Evolutionary conservation across 768 basidiomycete genomes (phyloP).

Genomic region (Paxillus rubicundulus): DNA sequence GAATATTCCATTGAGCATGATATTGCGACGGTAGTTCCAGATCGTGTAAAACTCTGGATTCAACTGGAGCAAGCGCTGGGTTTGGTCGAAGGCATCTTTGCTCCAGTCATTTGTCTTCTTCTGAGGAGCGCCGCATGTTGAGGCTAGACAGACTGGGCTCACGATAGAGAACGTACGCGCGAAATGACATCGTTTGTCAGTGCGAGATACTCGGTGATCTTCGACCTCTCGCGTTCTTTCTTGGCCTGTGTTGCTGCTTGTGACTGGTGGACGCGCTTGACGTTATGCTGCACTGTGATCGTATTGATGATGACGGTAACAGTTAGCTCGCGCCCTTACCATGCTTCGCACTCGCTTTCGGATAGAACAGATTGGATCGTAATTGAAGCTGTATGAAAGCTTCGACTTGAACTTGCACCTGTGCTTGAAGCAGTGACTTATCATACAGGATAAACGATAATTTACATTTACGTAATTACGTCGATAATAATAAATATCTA

Average conservation of each 20-base stretch:
- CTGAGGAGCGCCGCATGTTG: conserved; percentile 40
- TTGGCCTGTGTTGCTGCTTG: conserved; percentile 62
- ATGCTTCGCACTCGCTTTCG: conserved; percentile 12
- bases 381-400: background rate
- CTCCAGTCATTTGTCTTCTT: conserved; percentile 69
- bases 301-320: conserved; percentile 1
- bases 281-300: conserved; percentile 52
- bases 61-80: conserved; percentile 69
- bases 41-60: conserved; percentile 97
- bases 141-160: conserved; percentile 1
- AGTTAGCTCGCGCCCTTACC: conserved; percentile 19
- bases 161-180: conserved; percentile 45
- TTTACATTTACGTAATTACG: background rate
- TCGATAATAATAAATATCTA: background rate
- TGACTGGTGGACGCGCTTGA: conserved; percentile 60
- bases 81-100: conserved; percentile 71
- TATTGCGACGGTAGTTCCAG: conserved; percentile 91
- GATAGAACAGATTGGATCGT: background rate
- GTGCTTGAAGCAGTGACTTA: no score
- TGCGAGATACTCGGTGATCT: conserved; percentile 72
- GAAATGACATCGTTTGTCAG: conserved; percentile 62
- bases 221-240: conserved; percentile 66
- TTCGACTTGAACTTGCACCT: no score
- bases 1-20: conserved; percentile 72
- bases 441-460: no score